phyloP scores from a whole-genome alignment of 2,329 filamentous ascomycete genomes.

The Alternaria incomplexa region DNA sequence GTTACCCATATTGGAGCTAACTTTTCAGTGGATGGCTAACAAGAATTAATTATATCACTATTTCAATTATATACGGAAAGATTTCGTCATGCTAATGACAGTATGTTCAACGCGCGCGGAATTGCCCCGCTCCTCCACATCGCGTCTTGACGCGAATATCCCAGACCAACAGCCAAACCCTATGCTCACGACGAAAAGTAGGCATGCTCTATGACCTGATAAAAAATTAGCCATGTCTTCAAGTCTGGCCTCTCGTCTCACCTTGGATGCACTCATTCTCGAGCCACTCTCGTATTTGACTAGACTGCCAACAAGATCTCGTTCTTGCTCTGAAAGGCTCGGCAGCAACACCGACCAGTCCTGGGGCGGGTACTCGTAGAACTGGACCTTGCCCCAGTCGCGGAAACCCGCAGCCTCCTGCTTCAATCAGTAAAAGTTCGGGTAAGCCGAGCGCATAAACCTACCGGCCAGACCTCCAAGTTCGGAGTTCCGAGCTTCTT shows the following conservation, averaged over 20 bases:
- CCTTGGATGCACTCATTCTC: conserved; percentile 71
- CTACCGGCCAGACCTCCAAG: conserved; percentile 78
- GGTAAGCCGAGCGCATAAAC: conserved; percentile 23
- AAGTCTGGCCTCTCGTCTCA: conserved; percentile 28
- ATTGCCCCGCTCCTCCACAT: not conserved
- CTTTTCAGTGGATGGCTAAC: not conserved
- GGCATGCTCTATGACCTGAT: conserved; percentile 37
- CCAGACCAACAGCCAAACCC: not conserved
- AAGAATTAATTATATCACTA: not conserved
- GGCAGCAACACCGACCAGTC: conserved; percentile 75
- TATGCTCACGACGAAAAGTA: conserved; percentile 27
- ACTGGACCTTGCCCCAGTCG: conserved; percentile 87
- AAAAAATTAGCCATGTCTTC: conserved; percentile 1
- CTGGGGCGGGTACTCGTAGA: conserved; percentile 72
- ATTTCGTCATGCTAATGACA: not conserved
- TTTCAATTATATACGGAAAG: not conserved
- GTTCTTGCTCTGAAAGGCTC: conserved; percentile 62
- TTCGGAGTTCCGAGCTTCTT: conserved; percentile 88
- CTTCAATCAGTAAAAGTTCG: conserved; percentile 11
- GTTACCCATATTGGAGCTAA: not conserved
- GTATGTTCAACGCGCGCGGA: not conserved
- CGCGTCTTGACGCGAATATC: not conserved
- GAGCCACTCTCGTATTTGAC: conserved; percentile 74
- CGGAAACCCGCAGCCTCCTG: conserved; percentile 71
- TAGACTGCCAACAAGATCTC: conserved; percentile 70